These are phyloP conservation scores for Kitagawia praeruptora DNA, from an alignment of 129 eudicot genomes.

Conservation along the genomic window DNA sequence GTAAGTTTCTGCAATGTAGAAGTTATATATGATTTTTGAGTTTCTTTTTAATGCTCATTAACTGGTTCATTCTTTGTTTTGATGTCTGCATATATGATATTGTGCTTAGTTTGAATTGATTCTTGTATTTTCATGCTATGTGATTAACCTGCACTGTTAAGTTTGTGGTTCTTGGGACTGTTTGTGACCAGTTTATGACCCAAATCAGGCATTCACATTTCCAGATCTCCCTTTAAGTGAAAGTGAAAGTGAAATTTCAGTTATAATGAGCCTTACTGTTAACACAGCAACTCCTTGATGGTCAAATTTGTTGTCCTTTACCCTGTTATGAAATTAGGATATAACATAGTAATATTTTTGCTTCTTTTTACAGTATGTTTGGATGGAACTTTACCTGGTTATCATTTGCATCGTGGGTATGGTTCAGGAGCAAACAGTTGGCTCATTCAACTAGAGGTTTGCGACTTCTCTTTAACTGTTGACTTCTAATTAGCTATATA, in stretches of 20 bases:
- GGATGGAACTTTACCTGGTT: slow-evolving; percentile 96
- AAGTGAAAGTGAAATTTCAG: neutral
- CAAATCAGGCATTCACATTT: neutral
- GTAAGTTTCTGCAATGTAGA: neutral
- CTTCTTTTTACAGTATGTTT: slow-evolving; percentile 58
- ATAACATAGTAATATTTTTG: neutral
- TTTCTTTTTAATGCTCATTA: neutral
- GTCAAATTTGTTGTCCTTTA: neutral
- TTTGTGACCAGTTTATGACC: neutral
- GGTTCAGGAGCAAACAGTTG: slow-evolving; percentile 93
- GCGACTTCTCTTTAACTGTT: slow-evolving; percentile 29
- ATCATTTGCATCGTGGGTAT: slow-evolving; percentile 80
- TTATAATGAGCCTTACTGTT: neutral
- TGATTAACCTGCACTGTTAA: neutral
- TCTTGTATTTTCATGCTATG: neutral
- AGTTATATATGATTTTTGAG: neutral
- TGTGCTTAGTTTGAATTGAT: neutral
- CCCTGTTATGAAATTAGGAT: neutral
- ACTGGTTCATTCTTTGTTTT: neutral
- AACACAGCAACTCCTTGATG: neutral
- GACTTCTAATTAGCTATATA: slow-evolving; percentile 1
- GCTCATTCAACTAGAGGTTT: slow-evolving; percentile 93
- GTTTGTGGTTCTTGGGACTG: neutral
- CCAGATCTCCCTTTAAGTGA: neutral
- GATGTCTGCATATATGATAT: neutral